These are phyloP conservation scores for Flaveria robusta DNA, from an alignment of 129 eudicot species.

Conservation along the genomic window DNA sequence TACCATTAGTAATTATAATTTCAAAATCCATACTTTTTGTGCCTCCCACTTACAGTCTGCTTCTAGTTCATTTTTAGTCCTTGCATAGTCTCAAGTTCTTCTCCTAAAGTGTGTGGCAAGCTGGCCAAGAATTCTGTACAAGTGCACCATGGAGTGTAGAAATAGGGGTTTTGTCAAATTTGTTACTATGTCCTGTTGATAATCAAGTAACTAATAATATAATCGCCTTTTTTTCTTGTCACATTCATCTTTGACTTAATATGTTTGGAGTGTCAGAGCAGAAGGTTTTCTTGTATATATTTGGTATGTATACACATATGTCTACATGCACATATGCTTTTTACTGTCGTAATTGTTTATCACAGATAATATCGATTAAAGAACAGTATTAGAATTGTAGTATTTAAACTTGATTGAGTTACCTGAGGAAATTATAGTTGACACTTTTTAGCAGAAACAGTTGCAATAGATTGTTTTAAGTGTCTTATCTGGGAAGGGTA, in stretches of 20 bases:
- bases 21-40: slow-evolving; percentile 4
- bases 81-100: not conserved
- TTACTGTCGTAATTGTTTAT: not conserved
- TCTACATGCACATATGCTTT: not conserved
- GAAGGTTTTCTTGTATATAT: slow-evolving; percentile 9
- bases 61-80: slow-evolving; percentile 2
- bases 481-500: not conserved
- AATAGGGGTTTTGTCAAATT: too few relatives aligned
- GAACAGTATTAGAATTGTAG: not conserved
- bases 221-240: slow-evolving; percentile 1
- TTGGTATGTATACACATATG: not conserved
- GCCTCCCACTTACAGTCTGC: not conserved
- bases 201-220: not conserved
- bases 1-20: not conserved
- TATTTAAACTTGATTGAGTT: slow-evolving; percentile 7
- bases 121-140: too few relatives aligned
- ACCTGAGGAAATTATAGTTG: slow-evolving; percentile 10
- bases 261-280: not conserved
- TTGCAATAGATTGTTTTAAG: slow-evolving; percentile 3
- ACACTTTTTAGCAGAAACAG: slow-evolving; percentile 13
- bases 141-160: too few relatives aligned
- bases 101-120: too few relatives aligned
- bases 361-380: not conserved
- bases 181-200: not conserved
- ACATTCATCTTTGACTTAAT: slow-evolving; percentile 13